Conservation (phyloP, 1,284 basidiomycete genomes). For the Neonothopanus nambi region DNA sequence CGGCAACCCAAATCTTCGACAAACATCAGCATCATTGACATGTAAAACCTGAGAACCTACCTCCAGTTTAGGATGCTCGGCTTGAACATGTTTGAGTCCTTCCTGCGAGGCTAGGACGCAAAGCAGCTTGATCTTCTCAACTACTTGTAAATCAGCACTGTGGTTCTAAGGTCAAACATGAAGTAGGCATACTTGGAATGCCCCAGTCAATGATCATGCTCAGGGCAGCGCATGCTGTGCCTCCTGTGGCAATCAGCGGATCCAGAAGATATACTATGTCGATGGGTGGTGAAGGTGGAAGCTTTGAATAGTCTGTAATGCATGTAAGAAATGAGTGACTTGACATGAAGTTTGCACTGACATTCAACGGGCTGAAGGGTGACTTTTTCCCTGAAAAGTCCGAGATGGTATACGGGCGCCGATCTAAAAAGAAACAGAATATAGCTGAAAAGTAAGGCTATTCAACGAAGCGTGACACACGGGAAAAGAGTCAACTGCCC, state of each 20-base stretch:
- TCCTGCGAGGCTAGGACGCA: slow-evolving; percentile 78
- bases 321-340: neutral
- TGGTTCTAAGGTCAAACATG: slow-evolving; percentile 6
- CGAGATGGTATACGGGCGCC: slow-evolving; percentile 89
- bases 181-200: slow-evolving; percentile 52
- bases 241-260: slow-evolving; percentile 91
- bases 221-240: slow-evolving; percentile 87
- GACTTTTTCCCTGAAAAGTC: slow-evolving; percentile 88
- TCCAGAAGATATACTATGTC: slow-evolving; percentile 88
- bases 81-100: slow-evolving; percentile 71
- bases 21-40: slow-evolving; percentile 5
- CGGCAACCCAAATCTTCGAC: slow-evolving; percentile 79
- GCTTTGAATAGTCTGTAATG: slow-evolving; percentile 83
- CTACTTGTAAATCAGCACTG: slow-evolving; percentile 34
- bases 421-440: slow-evolving; percentile 36
- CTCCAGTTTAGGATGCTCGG: slow-evolving; percentile 79
- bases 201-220: slow-evolving; percentile 89
- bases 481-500: slow-evolving; percentile 72
- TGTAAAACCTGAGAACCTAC: slow-evolving; percentile 36
- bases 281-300: slow-evolving; percentile 76
- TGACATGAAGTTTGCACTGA: slow-evolving; percentile 33
- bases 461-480: slow-evolving; percentile 39
- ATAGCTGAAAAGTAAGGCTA: neutral
- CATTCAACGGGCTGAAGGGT: slow-evolving; percentile 93
- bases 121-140: slow-evolving; percentile 79